A percentile compares a stretch with the other conserved stretches of the same genome.
Conservation (phyloP, 495 filamentous ascomycete genomes). For the Hypoxylon lenormandii region DNA sequence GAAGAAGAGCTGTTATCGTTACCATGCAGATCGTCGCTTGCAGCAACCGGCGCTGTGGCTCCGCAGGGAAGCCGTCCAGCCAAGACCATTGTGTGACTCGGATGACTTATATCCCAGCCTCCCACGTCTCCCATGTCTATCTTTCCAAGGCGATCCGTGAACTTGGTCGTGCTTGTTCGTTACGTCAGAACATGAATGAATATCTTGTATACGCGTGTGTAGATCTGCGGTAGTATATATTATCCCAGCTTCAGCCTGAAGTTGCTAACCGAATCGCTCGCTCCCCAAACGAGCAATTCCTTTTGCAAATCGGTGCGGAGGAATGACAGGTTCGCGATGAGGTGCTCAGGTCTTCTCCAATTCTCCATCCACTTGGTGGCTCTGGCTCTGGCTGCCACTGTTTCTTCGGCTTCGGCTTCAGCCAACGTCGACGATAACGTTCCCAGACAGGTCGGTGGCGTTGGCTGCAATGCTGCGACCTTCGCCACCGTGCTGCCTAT, state of each 20-base stretch:
- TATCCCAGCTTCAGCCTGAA: slow-evolving; percentile 38
- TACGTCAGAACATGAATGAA: slow-evolving; percentile 1
- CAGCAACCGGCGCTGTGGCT: slow-evolving; percentile 24
- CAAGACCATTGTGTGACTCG: slow-evolving; percentile 1
- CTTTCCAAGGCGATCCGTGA: slow-evolving; percentile 25
- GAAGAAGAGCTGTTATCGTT: neutral
- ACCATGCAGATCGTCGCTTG: slow-evolving; percentile 15
- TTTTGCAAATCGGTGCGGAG: slow-evolving; percentile 27
- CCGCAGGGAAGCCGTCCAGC: slow-evolving; percentile 18
- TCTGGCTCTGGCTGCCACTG: slow-evolving; percentile 12
- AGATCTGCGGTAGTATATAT: slow-evolving; percentile 28
- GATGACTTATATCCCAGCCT: slow-evolving; percentile 31
- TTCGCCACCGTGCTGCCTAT: slow-evolving; percentile 46
- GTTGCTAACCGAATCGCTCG: slow-evolving; percentile 1
- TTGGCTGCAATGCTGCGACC: slow-evolving; percentile 38
- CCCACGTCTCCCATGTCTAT: slow-evolving; percentile 4
- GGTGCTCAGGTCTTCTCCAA: slow-evolving; percentile 38
- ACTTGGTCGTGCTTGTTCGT: slow-evolving; percentile 20
- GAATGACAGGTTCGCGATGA: slow-evolving; percentile 37
- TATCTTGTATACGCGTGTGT: neutral
- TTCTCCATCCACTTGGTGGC: slow-evolving; percentile 29
- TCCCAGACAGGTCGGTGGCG: slow-evolving; percentile 11
- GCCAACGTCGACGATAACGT: slow-evolving; percentile 10
- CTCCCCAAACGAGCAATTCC: slow-evolving; percentile 33
- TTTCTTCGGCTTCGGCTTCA: slow-evolving; percentile 16